A percentile compares a stretch with the other conserved stretches of the same genome.
Evolutionary conservation across 2,329 filamentous ascomycete species (phyloP).

Genomic region (Amphichorda felina): DNA sequence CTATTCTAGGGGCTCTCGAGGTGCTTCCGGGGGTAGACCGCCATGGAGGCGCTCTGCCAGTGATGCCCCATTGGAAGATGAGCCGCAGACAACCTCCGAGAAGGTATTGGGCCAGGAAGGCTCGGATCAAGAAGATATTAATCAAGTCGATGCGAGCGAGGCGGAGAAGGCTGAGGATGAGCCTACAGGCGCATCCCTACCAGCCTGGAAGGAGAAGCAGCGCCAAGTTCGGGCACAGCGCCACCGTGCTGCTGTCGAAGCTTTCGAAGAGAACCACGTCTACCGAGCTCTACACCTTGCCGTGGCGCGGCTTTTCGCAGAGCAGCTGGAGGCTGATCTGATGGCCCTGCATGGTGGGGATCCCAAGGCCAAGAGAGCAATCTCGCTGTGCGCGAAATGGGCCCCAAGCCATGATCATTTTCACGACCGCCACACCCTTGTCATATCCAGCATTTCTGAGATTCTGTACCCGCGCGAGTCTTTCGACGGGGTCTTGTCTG

Average conservation of each 20-base stretch:
- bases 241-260: constrained; percentile 25
- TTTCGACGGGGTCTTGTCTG: constrained; percentile 15
- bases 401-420: constrained; percentile 40
- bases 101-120: too few species aligned
- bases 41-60: too few species aligned
- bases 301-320: constrained; percentile 42
- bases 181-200: too few species aligned
- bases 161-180: too few species aligned
- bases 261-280: constrained; percentile 28
- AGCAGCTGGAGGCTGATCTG: constrained; percentile 37
- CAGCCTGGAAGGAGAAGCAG: constrained; percentile 8
- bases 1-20: too few species aligned
- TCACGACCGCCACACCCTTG: constrained; percentile 46
- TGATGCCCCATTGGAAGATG: too few species aligned
- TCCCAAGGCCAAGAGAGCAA: constrained; percentile 23
- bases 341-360: constrained; percentile 24
- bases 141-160: too few species aligned
- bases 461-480: constrained; percentile 28
- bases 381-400: constrained; percentile 50
- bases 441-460: constrained; percentile 46
- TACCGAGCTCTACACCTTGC: constrained; percentile 40
- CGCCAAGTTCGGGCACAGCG: constrained; percentile 22
- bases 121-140: too few species aligned
- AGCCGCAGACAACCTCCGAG: too few species aligned
- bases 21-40: too few species aligned